Evolutionary conservation across 1,284 basidiomycete species (phyloP), one percentile per base, ranked within the genome.

Genomic region (Malassezia yamatoensis): DNA sequence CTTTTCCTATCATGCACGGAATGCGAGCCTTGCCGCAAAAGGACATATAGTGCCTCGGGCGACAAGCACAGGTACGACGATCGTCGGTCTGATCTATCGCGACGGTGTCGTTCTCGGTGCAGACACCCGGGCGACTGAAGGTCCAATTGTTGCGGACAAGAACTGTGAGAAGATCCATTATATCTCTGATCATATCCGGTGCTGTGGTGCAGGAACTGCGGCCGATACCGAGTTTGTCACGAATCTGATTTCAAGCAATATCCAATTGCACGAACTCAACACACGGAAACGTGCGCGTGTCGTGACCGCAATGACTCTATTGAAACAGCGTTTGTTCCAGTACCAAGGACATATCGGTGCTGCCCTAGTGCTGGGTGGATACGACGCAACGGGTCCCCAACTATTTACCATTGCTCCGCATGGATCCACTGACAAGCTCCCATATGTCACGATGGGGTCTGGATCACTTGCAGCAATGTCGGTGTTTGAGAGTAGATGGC

Each of bases 101-200:
- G 89, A 90, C 74, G 94, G 93, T 4, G 84, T 99, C 58, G 84
- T 96, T 13, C 83, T 99, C 11, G 94, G 93, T 42, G 94, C 94
- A 35, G 94, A 99, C 77, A 98, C 94, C 0, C 82, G 93, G 68
- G 90, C 91, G 2, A 96, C 93, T 0, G 88, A 86, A 64, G 93
- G 93, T 0, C 83, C 85, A 20, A 96, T 99, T 66, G 90, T 99
- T 13, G 91, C 91, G 10, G 93, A 96, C 80, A 96, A 96, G 83
- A 96, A 96, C 78, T 98, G 93, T 77, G 93, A 96, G 80, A 98
- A 98, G 90, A 99, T 99, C 71, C 94, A 99, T 78, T 98, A 87
- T 63, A 65, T 74, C 24, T 60, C 65, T 20, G 66, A 70, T 47
- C 67, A 65, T 56, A 98, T 99, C 66, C 82, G 93, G 54, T 99